Percentiles rank a stretch among this genome's conserved stretches.
phyloP scores from a whole-genome alignment of 2,329 filamentous ascomycete genomes.

The Verticillium alfalfae region DNA sequence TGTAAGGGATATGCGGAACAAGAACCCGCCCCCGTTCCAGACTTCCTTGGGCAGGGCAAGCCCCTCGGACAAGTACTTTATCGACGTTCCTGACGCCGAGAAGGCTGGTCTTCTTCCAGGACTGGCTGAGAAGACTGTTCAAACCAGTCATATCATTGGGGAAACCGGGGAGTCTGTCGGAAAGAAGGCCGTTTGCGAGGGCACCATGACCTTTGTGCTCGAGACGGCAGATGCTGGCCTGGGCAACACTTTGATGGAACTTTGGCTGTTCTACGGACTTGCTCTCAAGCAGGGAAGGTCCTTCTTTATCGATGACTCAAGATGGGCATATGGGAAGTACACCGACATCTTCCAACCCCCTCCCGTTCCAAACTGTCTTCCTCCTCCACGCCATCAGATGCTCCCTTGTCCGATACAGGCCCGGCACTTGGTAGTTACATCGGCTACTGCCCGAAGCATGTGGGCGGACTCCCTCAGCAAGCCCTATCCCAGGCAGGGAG shows the following conservation, averaged over 20 bases:
- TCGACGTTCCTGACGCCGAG: constrained; percentile 72
- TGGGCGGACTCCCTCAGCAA: constrained; percentile 53
- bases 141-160: constrained; percentile 26
- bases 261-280: constrained; percentile 81
- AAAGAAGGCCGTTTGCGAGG: constrained; percentile 56
- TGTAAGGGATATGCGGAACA: constrained; percentile 45
- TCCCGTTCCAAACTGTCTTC: constrained; percentile 59
- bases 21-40: constrained; percentile 31
- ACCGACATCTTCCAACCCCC: constrained; percentile 65
- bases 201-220: constrained; percentile 71
- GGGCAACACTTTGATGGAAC: constrained; percentile 67
- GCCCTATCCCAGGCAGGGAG: constrained; percentile 50
- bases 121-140: not conserved
- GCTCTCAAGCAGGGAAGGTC: constrained; percentile 67
- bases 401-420: constrained; percentile 75
- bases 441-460: constrained; percentile 57
- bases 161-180: constrained; percentile 35
- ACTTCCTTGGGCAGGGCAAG: constrained; percentile 49
- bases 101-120: constrained; percentile 53
- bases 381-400: constrained; percentile 69
- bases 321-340: constrained; percentile 78
- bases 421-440: constrained; percentile 68
- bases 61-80: constrained; percentile 59
- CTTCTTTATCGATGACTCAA: constrained; percentile 81
- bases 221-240: constrained; percentile 70